Conservation (phyloP, 2,329 filamentous ascomycete species). For the Onygenales sp. region DNA sequence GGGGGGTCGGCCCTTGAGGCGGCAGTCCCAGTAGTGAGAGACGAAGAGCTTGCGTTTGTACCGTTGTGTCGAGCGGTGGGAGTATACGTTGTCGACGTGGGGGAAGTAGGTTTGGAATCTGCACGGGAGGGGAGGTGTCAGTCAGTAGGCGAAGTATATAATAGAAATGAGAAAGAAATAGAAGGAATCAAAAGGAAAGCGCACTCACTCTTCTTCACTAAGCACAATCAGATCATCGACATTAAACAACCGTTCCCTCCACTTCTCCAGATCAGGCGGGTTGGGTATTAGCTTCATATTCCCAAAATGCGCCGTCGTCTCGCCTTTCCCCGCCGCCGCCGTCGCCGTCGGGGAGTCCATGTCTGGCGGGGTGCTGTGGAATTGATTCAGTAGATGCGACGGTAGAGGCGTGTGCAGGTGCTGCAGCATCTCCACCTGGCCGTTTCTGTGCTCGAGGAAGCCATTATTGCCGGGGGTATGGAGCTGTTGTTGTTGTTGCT, state of each 20-base stretch:
- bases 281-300: constrained; percentile 49
- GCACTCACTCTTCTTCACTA: constrained; percentile 60
- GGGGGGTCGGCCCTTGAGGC: constrained; percentile 67
- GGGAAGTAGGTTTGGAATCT: constrained; percentile 75
- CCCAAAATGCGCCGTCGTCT: constrained; percentile 18
- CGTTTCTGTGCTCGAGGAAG: constrained; percentile 6
- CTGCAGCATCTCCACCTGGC: constrained; percentile 14
- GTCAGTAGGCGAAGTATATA: constrained; percentile 4
- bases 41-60: constrained; percentile 78
- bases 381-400: constrained; percentile 13
- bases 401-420: constrained; percentile 10
- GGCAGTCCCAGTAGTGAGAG: constrained; percentile 77
- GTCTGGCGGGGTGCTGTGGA: constrained; percentile 16
- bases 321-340: constrained; percentile 12
- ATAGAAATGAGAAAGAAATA: neutral
- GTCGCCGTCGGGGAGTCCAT: constrained; percentile 8
- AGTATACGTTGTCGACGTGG: constrained; percentile 77
- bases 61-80: constrained; percentile 68
- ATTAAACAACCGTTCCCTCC: constrained; percentile 64
- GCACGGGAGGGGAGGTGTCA: constrained; percentile 3
- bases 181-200: neutral
- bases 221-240: constrained; percentile 64
- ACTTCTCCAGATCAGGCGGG: constrained; percentile 58
- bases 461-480: constrained; percentile 5
- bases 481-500: constrained; percentile 1